A percentile compares a stretch with the other conserved stretches of the same genome.
These are phyloP conservation scores for Pneumocystis sp. DNA, from an alignment of 1,139 yeast genomes.

Conservation along the genomic window DNA sequence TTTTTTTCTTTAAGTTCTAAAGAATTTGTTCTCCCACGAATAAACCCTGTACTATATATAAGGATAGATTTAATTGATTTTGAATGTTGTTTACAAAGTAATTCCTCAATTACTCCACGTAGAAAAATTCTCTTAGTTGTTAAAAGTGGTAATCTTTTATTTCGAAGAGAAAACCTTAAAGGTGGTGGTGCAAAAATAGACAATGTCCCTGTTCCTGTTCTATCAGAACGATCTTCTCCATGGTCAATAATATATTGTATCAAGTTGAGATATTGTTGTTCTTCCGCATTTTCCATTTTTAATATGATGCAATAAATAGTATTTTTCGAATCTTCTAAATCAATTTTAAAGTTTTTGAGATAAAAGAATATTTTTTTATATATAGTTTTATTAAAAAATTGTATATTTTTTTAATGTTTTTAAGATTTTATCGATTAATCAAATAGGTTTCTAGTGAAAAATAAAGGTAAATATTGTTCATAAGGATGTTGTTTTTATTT, in stretches of 20 bases:
- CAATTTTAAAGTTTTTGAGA: not conserved
- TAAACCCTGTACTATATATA: constrained; percentile 53
- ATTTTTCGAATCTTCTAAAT: not conserved
- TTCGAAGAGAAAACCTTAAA: constrained; percentile 58
- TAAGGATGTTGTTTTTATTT: not conserved
- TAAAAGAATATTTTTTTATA: not conserved
- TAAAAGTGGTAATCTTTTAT: constrained; percentile 66
- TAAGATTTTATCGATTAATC: not conserved
- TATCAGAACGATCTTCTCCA: constrained; percentile 84
- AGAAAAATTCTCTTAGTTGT: constrained; percentile 89
- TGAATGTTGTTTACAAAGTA: not conserved
- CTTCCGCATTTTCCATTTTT: constrained; percentile 35
- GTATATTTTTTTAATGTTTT: not conserved
- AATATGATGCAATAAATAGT: not conserved
- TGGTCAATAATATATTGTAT: constrained; percentile 60
- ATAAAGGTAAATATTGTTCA: not conserved
- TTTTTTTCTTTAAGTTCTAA: constrained; percentile 63
- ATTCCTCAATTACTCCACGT: constrained; percentile 49
- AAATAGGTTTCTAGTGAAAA: not conserved
- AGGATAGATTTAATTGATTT: constrained; percentile 40
- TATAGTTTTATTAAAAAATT: not conserved
- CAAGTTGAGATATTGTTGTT: constrained; percentile 71
- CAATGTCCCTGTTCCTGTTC: constrained; percentile 93
- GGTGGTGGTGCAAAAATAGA: constrained; percentile 94
- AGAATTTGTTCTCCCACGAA: constrained; percentile 81